Conservation (phyloP, 768 basidiomycete species). For the Dictyophora rubrovolvata region DNA sequence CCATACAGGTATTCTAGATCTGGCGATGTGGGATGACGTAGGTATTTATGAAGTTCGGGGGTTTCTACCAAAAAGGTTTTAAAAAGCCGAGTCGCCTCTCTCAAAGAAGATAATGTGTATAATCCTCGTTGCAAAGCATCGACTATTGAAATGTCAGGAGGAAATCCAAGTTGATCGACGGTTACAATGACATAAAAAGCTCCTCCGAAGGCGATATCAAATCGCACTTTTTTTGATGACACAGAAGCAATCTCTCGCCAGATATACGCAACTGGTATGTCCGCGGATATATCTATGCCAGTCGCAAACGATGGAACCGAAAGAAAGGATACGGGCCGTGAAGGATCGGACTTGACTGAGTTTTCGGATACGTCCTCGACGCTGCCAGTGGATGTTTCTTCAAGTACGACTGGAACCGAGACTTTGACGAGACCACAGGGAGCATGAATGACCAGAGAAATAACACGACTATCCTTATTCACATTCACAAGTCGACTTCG, state of each 20-base stretch:
- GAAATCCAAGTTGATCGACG: conserved; percentile 26
- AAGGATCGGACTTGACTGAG: conserved; percentile 19
- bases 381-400: neutral
- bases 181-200: conserved; percentile 32
- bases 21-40: conserved; percentile 21
- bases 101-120: conserved; percentile 7
- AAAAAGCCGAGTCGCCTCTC: conserved; percentile 20
- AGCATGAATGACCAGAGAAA: conserved; percentile 21
- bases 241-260: conserved; percentile 19
- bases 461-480: neutral
- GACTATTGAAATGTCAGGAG: conserved; percentile 13
- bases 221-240: conserved; percentile 12
- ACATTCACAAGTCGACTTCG: conserved; percentile 18
- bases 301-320: conserved; percentile 27
- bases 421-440: conserved; percentile 30
- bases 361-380: neutral
- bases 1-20: conserved; percentile 30
- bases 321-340: conserved; percentile 23
- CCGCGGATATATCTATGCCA: conserved; percentile 18
- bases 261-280: conserved; percentile 19
- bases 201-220: conserved; percentile 31
- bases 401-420: conserved; percentile 18
- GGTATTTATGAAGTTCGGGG: neutral
- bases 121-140: neutral
- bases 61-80: conserved; percentile 18